Percentiles rank a stretch among this genome's conserved stretches.
phyloP scores from a whole-genome alignment of 495 filamentous ascomycete species.

The Penicillium egyptiacum region DNA sequence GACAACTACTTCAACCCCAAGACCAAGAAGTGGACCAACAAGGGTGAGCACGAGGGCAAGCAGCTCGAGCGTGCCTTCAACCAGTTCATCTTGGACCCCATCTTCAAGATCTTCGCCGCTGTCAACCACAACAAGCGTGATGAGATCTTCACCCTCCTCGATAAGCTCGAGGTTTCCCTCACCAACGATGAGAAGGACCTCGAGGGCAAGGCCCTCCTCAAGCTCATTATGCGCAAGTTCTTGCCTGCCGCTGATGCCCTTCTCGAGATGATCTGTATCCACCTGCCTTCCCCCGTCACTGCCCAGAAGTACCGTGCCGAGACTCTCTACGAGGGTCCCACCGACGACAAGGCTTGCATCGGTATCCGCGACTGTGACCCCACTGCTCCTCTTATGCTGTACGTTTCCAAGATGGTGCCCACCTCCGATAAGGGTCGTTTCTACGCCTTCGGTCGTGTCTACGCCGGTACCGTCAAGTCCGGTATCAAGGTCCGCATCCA shows the following conservation, averaged over 20 bases:
- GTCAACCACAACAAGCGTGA: slow-evolving; percentile 99
- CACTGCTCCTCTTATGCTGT: slow-evolving; percentile 98
- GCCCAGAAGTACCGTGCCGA: slow-evolving; percentile 98
- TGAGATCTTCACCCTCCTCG: slow-evolving; percentile 75
- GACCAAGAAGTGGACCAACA: slow-evolving; percentile 99
- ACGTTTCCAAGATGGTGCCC: slow-evolving; percentile 99
- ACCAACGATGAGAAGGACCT: slow-evolving; percentile 81
- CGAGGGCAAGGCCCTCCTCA: slow-evolving; percentile 95
- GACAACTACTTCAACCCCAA: slow-evolving; percentile 99
- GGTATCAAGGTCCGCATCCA: slow-evolving; percentile 99
- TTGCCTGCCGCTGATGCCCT: slow-evolving; percentile 96
- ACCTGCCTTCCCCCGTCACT: slow-evolving; percentile 92
- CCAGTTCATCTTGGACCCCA: slow-evolving; percentile 97
- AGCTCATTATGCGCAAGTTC: slow-evolving; percentile 98
- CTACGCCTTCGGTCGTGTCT: slow-evolving; percentile 99
- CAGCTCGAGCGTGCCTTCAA: slow-evolving; percentile 96
- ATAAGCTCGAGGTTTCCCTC: slow-evolving; percentile 93
- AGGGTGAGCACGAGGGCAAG: slow-evolving; percentile 75
- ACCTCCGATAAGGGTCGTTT: slow-evolving; percentile 99
- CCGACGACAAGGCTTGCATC: slow-evolving; percentile 86
- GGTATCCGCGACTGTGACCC: slow-evolving; percentile 97
- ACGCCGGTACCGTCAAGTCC: slow-evolving; percentile 93
- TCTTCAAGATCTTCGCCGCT: slow-evolving; percentile 95
- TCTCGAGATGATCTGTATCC: slow-evolving; percentile 99
- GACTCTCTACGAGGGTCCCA: slow-evolving; percentile 97